Percentiles rank a stretch among this genome's conserved stretches.
phyloP scores from a whole-genome alignment of 176 grass and related monocot genomes.

The Bothriochloa decipiens region DNA sequence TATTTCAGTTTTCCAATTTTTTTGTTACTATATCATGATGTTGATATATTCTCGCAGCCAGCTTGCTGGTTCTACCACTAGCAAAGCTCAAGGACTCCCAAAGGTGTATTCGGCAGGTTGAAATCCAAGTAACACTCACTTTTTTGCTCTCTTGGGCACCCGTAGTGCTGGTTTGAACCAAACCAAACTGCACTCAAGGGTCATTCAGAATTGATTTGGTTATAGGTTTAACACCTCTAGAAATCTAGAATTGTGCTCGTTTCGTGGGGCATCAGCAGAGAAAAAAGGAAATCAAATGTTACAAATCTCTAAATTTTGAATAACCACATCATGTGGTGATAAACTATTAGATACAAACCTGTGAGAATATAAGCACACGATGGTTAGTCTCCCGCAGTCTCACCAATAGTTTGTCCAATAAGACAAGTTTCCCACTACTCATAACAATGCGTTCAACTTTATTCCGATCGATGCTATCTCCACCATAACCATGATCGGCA shows the following conservation, averaged over 20 bases:
- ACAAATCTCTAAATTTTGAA: slow-evolving; percentile 10
- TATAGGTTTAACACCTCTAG: not conserved
- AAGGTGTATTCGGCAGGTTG: not conserved
- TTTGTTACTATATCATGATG: not conserved
- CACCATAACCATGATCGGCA: slow-evolving; percentile 99
- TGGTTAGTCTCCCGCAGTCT: slow-evolving; percentile 96
- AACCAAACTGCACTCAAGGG: not conserved
- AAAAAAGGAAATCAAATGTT: not conserved
- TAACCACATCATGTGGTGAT: slow-evolving; percentile 1
- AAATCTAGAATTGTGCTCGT: not conserved
- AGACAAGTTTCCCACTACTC: slow-evolving; percentile 97
- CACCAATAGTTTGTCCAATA: slow-evolving; percentile 87
- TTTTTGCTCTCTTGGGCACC: not conserved
- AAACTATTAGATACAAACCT: slow-evolving; percentile 59
- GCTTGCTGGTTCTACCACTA: not conserved
- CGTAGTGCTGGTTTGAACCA: not conserved
- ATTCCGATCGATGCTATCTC: slow-evolving; percentile 84
- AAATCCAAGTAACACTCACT: not conserved
- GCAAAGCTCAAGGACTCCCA: not conserved
- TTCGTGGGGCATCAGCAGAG: not conserved
- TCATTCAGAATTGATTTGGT: not conserved
- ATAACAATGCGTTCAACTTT: slow-evolving; percentile 97
- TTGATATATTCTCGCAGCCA: not conserved
- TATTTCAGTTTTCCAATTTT: not conserved
- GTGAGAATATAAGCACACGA: slow-evolving; percentile 96